Evolutionary conservation across 2,329 filamentous ascomycete species (phyloP).

Genomic region (Claviceps sp.): DNA sequence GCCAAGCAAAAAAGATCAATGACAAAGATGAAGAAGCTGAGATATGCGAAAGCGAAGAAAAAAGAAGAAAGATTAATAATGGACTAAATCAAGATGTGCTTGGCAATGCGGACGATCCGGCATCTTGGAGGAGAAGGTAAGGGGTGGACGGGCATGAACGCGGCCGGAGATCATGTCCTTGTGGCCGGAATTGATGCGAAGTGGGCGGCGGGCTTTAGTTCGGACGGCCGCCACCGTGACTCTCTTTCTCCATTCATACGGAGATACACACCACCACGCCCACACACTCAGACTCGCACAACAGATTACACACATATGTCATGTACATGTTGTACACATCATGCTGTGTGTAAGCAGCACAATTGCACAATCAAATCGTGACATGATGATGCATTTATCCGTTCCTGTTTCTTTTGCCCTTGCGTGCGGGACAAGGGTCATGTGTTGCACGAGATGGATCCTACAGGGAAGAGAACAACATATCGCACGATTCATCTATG

Average conservation of each 20-base stretch:
- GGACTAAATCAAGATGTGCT: background rate
- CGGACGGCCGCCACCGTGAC: background rate
- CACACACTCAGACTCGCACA: background rate
- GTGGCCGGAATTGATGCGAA: conserved; percentile 1
- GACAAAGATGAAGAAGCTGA: background rate
- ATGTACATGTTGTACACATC: no score
- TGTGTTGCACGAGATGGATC: no score
- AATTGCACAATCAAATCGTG: no score
- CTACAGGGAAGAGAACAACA: no score
- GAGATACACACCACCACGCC: background rate
- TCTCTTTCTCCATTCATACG: background rate
- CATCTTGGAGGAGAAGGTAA: conserved; percentile 1
- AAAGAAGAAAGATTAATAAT: background rate
- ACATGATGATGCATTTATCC: background rate
- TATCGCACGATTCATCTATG: no score
- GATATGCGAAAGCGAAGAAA: background rate
- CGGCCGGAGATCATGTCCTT: background rate
- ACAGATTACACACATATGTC: no score
- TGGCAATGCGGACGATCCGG: conserved; percentile 5
- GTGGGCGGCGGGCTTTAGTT: background rate
- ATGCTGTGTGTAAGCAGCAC: no score
- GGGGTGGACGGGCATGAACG: background rate
- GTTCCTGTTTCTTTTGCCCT: background rate
- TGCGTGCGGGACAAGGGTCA: no score
- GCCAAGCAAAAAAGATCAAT: conserved; percentile 4